A percentile compares a stretch with the other conserved stretches of the same genome.
Conservation (phyloP, 2,329 filamentous ascomycete genomes). For the Scedosporium apiospermum region DNA sequence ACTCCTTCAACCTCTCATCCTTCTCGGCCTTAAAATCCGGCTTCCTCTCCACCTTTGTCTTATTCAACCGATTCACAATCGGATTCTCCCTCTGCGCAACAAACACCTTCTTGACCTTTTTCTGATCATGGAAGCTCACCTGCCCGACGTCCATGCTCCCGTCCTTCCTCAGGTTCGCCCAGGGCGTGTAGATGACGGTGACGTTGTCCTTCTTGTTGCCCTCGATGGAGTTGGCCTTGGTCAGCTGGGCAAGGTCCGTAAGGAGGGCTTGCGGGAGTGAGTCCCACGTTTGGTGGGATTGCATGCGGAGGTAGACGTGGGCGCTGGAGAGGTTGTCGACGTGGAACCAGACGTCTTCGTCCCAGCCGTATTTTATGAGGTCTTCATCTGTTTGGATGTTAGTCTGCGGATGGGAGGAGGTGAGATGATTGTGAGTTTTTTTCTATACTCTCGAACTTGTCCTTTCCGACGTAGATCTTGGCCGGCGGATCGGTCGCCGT, state of each 20-base stretch:
- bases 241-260: slow-evolving; percentile 88
- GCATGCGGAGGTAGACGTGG: slow-evolving; percentile 87
- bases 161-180: slow-evolving; percentile 92
- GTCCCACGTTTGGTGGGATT: slow-evolving; percentile 75
- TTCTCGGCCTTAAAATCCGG: slow-evolving; percentile 77
- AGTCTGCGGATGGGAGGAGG: neutral
- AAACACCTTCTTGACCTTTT: slow-evolving; percentile 74
- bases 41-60: slow-evolving; percentile 82
- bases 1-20: slow-evolving; percentile 62
- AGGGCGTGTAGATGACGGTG: slow-evolving; percentile 93
- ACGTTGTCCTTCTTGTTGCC: slow-evolving; percentile 99
- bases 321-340: slow-evolving; percentile 95
- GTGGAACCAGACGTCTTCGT: slow-evolving; percentile 98
- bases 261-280: slow-evolving; percentile 65
- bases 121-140: slow-evolving; percentile 85
- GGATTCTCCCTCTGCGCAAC: slow-evolving; percentile 75
- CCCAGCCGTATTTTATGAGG: slow-evolving; percentile 86
- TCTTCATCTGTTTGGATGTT: slow-evolving; percentile 67
- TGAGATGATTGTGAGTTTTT: slow-evolving; percentile 1
- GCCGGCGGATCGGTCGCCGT: slow-evolving; percentile 72
- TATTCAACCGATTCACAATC: slow-evolving; percentile 96
- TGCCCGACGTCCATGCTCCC: slow-evolving; percentile 93
- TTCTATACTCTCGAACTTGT: slow-evolving; percentile 86
- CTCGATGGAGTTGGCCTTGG: slow-evolving; percentile 98
- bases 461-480: slow-evolving; percentile 93